phyloP scores from a whole-genome alignment of 2,329 filamentous ascomycete genomes.

The Cytospora leucostoma region DNA sequence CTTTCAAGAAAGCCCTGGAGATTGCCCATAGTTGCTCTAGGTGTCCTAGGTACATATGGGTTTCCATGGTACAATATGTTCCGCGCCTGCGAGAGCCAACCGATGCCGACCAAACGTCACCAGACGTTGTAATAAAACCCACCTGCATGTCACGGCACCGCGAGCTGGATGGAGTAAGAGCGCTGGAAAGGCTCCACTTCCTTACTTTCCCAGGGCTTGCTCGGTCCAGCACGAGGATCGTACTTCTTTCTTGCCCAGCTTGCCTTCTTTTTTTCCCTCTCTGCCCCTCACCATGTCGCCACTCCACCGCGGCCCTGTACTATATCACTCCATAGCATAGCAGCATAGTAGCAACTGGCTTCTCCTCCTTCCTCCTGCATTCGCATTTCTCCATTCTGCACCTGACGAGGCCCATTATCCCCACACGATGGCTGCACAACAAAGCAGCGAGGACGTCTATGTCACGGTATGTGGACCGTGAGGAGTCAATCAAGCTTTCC shows the following conservation, averaged over 20 bases:
- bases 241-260: constrained; percentile 6
- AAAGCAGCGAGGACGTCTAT: constrained; percentile 53
- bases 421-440: constrained; percentile 41
- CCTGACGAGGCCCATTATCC: background rate
- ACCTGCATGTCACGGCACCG: background rate
- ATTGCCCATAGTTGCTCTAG: too few relatives aligned
- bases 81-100: background rate
- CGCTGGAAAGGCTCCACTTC: background rate
- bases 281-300: constrained; percentile 15
- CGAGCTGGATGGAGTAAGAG: background rate
- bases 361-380: constrained; percentile 12
- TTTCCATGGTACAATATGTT: background rate
- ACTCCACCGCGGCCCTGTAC: constrained; percentile 23
- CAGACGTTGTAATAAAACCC: background rate
- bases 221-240: constrained; percentile 18
- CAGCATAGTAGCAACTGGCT: constrained; percentile 22
- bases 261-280: constrained; percentile 15
- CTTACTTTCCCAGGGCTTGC: background rate
- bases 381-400: constrained; percentile 20
- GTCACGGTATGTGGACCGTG: constrained; percentile 52
- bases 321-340: constrained; percentile 25
- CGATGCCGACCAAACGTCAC: background rate
- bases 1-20: too few relatives aligned
- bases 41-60: background rate
- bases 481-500: constrained; percentile 5